Percentiles rank a stretch among this genome's conserved stretches.
Evolutionary conservation across 2,329 filamentous ascomycete genomes (phyloP).

Genomic region (Colletotrichum simmondsii): DNA sequence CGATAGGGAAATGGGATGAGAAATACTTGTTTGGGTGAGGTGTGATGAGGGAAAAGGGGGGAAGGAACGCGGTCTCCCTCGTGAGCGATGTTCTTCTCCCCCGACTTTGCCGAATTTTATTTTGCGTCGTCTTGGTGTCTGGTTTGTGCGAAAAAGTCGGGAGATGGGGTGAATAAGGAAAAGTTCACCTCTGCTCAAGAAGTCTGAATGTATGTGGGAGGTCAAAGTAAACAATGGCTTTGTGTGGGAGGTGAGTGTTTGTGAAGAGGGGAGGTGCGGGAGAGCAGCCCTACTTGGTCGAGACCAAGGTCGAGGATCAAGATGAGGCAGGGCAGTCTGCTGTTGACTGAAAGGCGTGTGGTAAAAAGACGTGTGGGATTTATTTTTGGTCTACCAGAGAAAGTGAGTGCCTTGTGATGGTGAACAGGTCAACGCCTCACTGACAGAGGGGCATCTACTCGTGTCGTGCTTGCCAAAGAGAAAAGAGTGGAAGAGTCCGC

Average conservation of each 20-base stretch:
- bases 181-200: background rate
- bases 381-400: background rate
- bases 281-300: background rate
- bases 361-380: background rate
- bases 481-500: background rate
- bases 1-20: background rate
- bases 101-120: background rate
- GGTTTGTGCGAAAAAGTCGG: background rate
- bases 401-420: background rate
- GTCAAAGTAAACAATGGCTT: background rate
- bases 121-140: background rate
- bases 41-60: background rate
- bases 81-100: background rate
- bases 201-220: background rate
- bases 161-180: background rate
- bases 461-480: background rate
- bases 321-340: background rate
- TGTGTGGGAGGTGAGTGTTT: background rate
- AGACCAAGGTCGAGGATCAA: background rate
- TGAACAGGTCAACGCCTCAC: background rate
- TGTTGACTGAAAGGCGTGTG: background rate
- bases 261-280: background rate
- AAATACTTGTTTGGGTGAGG: background rate
- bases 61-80: background rate
- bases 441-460: background rate